phyloP scores from a whole-genome alignment of 345 rosid species.

The Gossypium longicalyx region DNA sequence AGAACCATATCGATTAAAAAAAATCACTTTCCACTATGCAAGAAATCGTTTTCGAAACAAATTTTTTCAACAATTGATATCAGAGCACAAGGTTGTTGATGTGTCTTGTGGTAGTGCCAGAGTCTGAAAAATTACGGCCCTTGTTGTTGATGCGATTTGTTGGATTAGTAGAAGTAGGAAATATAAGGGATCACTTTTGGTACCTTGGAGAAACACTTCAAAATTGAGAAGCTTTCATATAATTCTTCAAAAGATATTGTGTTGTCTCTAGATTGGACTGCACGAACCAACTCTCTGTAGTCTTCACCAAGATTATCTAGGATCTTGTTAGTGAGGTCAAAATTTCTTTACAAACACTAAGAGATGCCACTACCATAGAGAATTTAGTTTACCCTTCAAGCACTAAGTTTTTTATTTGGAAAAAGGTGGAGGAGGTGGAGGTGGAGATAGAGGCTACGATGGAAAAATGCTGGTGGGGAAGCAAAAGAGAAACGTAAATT shows the following conservation, averaged over 20 bases:
- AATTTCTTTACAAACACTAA: constrained; percentile 70
- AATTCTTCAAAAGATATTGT: not conserved
- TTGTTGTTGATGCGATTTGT: not conserved
- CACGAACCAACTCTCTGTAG: not conserved
- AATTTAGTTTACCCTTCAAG: constrained; percentile 68
- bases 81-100: too few relatives aligned
- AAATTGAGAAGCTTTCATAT: not conserved
- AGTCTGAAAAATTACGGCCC: not conserved
- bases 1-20: too few relatives aligned
- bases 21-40: too few relatives aligned
- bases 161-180: not conserved
- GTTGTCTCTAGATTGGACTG: not conserved
- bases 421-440: too few relatives aligned
- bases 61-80: too few relatives aligned
- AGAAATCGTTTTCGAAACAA: accelerated
- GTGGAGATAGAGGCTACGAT: too few relatives aligned
- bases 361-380: constrained; percentile 74
- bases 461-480: too few relatives aligned
- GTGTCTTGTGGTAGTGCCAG: not conserved
- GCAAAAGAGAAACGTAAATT: too few relatives aligned
- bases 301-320: not conserved
- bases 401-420: constrained; percentile 5
- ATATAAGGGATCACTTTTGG: not conserved
- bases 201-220: not conserved
- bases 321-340: constrained; percentile 13